Base-by-base conservation (phyloP, 306 rosid species). In the Fragaria ananassa region DNA sequence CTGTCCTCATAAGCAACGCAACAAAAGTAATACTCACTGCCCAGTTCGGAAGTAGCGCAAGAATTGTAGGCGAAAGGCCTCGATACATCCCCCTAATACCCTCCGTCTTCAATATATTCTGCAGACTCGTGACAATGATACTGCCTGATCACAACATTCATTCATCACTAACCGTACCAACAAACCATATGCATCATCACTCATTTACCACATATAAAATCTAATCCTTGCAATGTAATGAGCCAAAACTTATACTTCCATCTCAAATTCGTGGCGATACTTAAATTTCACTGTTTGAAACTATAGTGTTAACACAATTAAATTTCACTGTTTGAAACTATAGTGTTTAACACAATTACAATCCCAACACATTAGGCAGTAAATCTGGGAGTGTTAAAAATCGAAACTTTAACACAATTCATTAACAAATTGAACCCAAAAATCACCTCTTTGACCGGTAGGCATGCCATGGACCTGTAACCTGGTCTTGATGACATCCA, bases 401-500 rank as follows among this genome's bases (percentile, higher is more conserved):
- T 14, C 51, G 17, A 21, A 35, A 56, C 57, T 74, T 10, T 17
- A 13, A 42, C 12, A 10, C 0, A 15, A 41, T 73, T 44, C 3
- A 45, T 21, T 6, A 42, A 57, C 27, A 42, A 56, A 19, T 4
- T 61, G 46, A 34, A 4, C 54, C 39, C 37, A 19, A 12, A 34
- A 71, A n/a, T 54, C 13, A 93, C 99, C 99, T 87, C 83, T 86
- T 42, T 90, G 97, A 23, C 82, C 85, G 75, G 89, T 69, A 44
- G 97, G 97, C 83, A 87, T 81, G 67, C 99, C 99, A 82, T 90
- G 97, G 70, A 95, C 99, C 84, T 95, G 99, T 61, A 95, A 79
- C 84, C 99, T 90, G 39, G 99, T 95, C 88, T 92, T 95, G 91
- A 95, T 95, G 81, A 95, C 99, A 87, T 95, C 99, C 85, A 95